Evolutionary conservation across 371 early-diverging fungal species (phyloP), one percentile per base, ranked within the genome.

Genomic region (Apophysomyces trapeziformis): DNA sequence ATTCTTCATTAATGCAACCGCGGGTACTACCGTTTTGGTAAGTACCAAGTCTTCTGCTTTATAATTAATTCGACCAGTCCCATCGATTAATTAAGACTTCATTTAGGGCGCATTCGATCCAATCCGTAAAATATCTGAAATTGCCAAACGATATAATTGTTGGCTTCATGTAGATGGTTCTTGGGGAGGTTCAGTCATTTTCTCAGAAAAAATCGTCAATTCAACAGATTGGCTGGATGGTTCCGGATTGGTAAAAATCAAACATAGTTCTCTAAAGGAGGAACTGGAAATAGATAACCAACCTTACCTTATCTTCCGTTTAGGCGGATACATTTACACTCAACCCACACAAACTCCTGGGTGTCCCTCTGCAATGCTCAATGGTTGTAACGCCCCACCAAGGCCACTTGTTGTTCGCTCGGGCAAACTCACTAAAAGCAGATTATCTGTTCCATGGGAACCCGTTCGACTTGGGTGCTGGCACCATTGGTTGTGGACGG

Each of bases 141-240:
- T 93, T 39, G 86, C 91, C 7, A 81, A 80, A 65, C 83, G 83
- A 43, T 87, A 85, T 69, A 80, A 82, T 36, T 84, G 92, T 65
- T 95, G 96, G 95, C 72, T 93, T 38, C 95, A 95, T 63, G 84
- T 93, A 5, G 96, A 95, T 68, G 96, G 88, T 5, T 90, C 91
- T 35, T 94, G 92, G 91, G 95, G 95, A 64, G 94, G 94, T 7
- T 85, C 88, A n/a, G 83, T 86, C 0, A 68, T 89, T 9, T 91
- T 94, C 71, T 87, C 87, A 21, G 65, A 76, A 8, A 67, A 58
- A 7, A 71, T 76, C 0, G 72, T 77, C 5, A 71, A 78, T 11
- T 70, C 80, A 36, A 65, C 60, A 54, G 68, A 81, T 64, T 77
- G 89, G 69, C 66, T 88, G 2, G 75, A 85, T 57, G 85, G 90